Evolutionary conservation across 2,329 filamentous ascomycete species (phyloP), one percentile per base, ranked within the genome.

Genomic region (Apiospora arundinis): DNA sequence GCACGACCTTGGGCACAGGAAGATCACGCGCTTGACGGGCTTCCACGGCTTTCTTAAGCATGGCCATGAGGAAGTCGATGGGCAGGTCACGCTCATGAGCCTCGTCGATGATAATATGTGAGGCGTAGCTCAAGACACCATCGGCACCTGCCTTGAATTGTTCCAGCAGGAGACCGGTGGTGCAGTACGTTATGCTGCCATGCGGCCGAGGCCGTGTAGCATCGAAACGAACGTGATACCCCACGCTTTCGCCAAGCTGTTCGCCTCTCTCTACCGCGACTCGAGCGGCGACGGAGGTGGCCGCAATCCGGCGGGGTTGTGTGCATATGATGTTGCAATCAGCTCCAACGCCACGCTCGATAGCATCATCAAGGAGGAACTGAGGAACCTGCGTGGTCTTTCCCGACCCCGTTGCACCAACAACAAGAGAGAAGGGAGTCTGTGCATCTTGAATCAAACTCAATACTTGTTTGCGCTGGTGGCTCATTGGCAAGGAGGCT

Each of bases 91-190:
- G 67, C 67, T 69, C 67, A 56, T 69, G 67, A 23, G 87, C 84
- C 76, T 88, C 86, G 73, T 88, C 86, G 70, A 88, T 82, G 52
- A 88, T 75, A 23, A 88, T 77, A 74, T 88, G 85, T 4, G 85
- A 85, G 42, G 82, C 75, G 1, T 77, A 78, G 68, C 83, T 80
- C 40, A 87, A 73, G 23, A 82, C 74, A 1, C 77, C 75, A 69
- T 85, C 81, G 2, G 81, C 75, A 60, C 79, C 74, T 71, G 80
- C 76, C 70, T 85, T 82, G 25, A 88, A 78, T 70, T 84, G 80
- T 69, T 82, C 81, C 37, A 87, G 77, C 28, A 87, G 75, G 25
- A 86, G 81, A n/a, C 85, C 85, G 2, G 83, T 84, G 1, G 86
- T 88, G 76, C 84, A 87, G 75, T 84, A 88, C 1, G 79, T 83